A percentile compares a stretch with the other conserved stretches of the same genome.
Conservation (phyloP, 371 early-diverging fungal species). For the Phascolomyces articulosus region DNA sequence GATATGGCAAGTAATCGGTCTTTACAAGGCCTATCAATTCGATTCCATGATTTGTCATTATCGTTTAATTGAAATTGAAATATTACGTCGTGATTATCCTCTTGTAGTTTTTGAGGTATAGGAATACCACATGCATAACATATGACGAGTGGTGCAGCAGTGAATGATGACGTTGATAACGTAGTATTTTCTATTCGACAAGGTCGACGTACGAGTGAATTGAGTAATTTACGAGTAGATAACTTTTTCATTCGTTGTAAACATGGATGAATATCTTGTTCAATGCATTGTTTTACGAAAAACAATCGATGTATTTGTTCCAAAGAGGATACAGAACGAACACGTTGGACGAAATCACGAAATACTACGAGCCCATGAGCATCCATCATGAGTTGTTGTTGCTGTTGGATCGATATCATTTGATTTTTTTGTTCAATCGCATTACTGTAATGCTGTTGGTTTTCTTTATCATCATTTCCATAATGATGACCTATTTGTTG, state of each 20-base stretch:
- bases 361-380: constrained; percentile 70
- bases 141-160: constrained; percentile 22
- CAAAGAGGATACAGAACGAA: constrained; percentile 54
- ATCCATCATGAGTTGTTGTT: constrained; percentile 57
- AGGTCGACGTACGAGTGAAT: constrained; percentile 73
- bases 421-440: too few relatives aligned
- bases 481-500: neutral
- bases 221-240: constrained; percentile 69
- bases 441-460: neutral
- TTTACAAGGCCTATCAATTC: constrained; percentile 60
- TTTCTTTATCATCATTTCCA: neutral
- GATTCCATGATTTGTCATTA: constrained; percentile 68
- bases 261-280: constrained; percentile 83
- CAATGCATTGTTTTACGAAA: constrained; percentile 75
- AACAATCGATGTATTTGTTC: constrained; percentile 64
- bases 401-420: too few relatives aligned
- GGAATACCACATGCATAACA: constrained; percentile 70
- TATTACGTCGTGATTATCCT: constrained; percentile 13
- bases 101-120: neutral
- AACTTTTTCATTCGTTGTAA: constrained; percentile 75
- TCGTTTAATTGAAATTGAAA: constrained; percentile 73
- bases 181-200: constrained; percentile 47
- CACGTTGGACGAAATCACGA: constrained; percentile 66
- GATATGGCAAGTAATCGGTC: constrained; percentile 68
- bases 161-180: constrained; percentile 20